A percentile compares a stretch with the other conserved stretches of the same genome.
Evolutionary conservation across 805 yeast genomes (phyloP).

Genomic region (Deakozyma indianensis): DNA sequence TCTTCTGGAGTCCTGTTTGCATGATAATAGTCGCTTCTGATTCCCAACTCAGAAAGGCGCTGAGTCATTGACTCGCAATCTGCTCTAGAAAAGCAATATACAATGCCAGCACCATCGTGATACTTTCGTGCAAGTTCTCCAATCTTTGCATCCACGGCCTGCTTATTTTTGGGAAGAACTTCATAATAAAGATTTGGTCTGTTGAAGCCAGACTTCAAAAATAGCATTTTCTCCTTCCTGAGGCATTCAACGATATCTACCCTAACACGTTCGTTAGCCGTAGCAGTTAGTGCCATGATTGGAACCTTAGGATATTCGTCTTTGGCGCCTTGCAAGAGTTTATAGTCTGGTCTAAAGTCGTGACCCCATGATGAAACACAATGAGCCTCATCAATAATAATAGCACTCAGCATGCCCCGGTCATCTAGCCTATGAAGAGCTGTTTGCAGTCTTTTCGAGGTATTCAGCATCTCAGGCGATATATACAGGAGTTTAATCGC

Average conservation of each 20-base stretch:
- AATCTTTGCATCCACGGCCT: conserved; percentile 7
- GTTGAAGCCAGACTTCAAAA: conserved; percentile 84
- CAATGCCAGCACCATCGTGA: conserved; percentile 44
- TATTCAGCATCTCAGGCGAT: conserved; percentile 89
- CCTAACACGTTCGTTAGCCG: conserved; percentile 84
- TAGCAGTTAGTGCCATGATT: conserved; percentile 91
- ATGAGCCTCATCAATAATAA: conserved; percentile 95
- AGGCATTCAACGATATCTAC: conserved; percentile 44
- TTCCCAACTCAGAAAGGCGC: conserved; percentile 42
- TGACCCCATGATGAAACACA: conserved; percentile 99
- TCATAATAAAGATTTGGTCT: conserved; percentile 74
- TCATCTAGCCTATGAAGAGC: conserved; percentile 46
- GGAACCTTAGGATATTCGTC: conserved; percentile 66
- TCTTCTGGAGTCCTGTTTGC: conserved; percentile 75
- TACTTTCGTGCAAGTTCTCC: conserved; percentile 13
- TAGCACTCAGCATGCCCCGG: conserved; percentile 51
- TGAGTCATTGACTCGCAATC: conserved; percentile 74
- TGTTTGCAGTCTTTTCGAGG: conserved; percentile 51
- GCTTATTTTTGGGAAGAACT: conserved; percentile 42
- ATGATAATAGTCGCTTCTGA: conserved; percentile 66
- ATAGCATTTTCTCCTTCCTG: conserved; percentile 34
- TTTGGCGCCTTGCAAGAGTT: conserved; percentile 62
- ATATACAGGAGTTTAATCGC: conserved; percentile 64
- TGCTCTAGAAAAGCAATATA: conserved; percentile 83
- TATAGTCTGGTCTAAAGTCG: conserved; percentile 93